These are phyloP conservation scores for Paramecium sexaurelia DNA, from an alignment of 73 alveolate genomes.

Conservation along the genomic window DNA sequence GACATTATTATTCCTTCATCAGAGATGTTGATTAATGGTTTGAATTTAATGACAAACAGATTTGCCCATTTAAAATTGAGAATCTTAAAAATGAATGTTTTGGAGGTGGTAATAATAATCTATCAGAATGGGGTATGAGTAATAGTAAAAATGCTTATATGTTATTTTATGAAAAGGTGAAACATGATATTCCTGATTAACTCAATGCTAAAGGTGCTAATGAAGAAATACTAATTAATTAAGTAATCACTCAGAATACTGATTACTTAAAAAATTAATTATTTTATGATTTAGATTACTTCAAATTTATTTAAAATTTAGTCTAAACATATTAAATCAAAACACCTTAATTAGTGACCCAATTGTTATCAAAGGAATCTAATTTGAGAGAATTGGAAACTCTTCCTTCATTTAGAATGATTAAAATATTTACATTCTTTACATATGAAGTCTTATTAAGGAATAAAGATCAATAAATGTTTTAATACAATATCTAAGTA, in stretches of 20 bases:
- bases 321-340: not conserved
- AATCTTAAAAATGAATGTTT: constrained; percentile 58
- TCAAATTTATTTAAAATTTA: not conserved
- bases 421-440: not conserved
- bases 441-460: not conserved
- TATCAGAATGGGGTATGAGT: constrained; percentile 8
- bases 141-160: constrained; percentile 37
- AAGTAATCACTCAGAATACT: not conserved
- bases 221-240: not conserved
- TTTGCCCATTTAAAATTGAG: constrained; percentile 58
- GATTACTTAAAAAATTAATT: not conserved
- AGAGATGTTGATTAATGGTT: constrained; percentile 67
- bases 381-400: not conserved
- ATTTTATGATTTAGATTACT: not conserved
- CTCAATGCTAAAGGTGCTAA: not conserved
- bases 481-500: not conserved
- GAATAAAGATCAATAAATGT: not conserved
- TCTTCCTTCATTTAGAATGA: not conserved
- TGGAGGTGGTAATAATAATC: constrained; percentile 25
- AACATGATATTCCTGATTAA: not conserved
- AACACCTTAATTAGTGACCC: not conserved
- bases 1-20: constrained; percentile 74
- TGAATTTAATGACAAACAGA: constrained; percentile 52
- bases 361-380: not conserved
- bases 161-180: constrained; percentile 18